These are phyloP conservation scores for Colletotrichum liaoningense DNA, from an alignment of 2,329 filamentous ascomycete genomes.

Conservation along the genomic window DNA sequence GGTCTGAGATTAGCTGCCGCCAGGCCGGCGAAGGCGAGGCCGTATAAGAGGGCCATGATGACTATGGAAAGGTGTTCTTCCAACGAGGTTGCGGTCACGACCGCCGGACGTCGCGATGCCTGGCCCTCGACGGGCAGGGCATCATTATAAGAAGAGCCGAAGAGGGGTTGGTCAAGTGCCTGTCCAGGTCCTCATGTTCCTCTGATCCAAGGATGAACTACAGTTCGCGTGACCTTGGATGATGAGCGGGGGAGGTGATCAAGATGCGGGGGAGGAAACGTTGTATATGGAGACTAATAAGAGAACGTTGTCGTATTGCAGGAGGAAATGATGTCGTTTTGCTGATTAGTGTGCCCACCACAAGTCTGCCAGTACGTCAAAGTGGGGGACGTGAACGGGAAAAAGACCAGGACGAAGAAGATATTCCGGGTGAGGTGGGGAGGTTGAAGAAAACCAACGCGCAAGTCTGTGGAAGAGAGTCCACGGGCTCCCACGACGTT, in stretches of 20 bases:
- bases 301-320: conserved; percentile 20
- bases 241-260: conserved; percentile 11
- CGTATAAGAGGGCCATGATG: conserved; percentile 7
- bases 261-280: conserved; percentile 23
- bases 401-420: not conserved
- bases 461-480: not conserved
- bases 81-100: conserved; percentile 5
- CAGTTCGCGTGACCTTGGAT: conserved; percentile 21
- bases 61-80: not conserved
- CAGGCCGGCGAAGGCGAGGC: conserved; percentile 15
- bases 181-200: conserved; percentile 1
- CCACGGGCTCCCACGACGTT: conserved; percentile 15
- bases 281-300: conserved; percentile 8
- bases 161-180: not conserved
- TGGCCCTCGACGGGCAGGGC: conserved; percentile 11
- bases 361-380: not conserved
- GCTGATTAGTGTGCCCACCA: conserved; percentile 5
- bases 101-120: conserved; percentile 1
- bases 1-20: conserved; percentile 39
- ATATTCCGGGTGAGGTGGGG: not conserved
- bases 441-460: not conserved
- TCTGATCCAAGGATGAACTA: conserved; percentile 7
- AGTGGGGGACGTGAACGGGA: not conserved
- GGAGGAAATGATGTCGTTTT: conserved; percentile 23
- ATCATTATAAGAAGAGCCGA: conserved; percentile 10